Base-by-base conservation (phyloP, 129 eudicot species). In the Saposhnikovia divaricata region DNA sequence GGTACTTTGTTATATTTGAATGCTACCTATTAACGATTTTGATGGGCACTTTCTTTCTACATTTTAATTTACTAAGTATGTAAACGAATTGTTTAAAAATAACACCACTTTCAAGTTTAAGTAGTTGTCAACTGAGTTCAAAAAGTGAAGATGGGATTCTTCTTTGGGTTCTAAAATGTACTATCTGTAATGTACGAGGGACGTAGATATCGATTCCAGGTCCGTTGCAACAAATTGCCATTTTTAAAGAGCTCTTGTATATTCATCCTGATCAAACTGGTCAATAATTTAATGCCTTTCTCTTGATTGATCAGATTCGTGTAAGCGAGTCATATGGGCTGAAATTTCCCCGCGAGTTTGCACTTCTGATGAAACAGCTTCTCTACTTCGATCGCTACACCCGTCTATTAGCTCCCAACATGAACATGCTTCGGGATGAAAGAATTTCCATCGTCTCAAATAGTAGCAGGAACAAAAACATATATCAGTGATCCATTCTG, bases 321-420 rank as follows among this genome's bases (percentile, higher is more conserved):
- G 95, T 96, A 79, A 92, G 99, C 80, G 99, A 96, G 84, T 96
- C 99, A n/a, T 96, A 96, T 47, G 98, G 99, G 51, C 81, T 96
- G 82, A 90, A 83, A 80, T 96, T 96, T 81, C 99, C 99, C 27
- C 94, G 99, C 76, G 99, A 96, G 88, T 96, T 96, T 81, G 99
- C 99, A 73, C 98, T 96, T 83, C 83, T 96, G 11, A 88, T 96
- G 99, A 96, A 96, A 77, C 99, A 96, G 77, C 95, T 96, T 66
- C 88, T 96, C 72, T 96, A 96, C 84, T 96, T 96, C 81, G 99
- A 96, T 70, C 97, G 99, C 13, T 96, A 96, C 91, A 92, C 99
- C 14, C 94, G 99, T 59, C 84, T 96, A 82, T 80, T 96, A 77
- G 99, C 99, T 83, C 99, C 99, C 80, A 90, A 95, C 72, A 48